Percentiles rank a stretch among this genome's conserved stretches.
These are phyloP conservation scores for Saussurea involucrata DNA, from an alignment of 129 eudicot species.

Conservation along the genomic window DNA sequence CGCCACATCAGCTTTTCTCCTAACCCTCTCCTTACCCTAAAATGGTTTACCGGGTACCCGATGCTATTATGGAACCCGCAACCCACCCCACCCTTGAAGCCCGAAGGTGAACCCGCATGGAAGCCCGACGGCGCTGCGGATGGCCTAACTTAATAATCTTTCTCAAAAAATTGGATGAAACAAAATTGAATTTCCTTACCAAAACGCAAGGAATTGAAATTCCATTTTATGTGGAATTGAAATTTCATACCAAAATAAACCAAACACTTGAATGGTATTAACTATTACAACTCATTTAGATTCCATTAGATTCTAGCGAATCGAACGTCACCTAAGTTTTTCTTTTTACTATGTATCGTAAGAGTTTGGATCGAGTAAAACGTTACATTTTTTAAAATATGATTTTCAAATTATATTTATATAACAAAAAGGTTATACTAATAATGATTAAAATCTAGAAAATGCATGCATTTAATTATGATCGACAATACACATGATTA, in stretches of 20 bases:
- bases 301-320: too few relatives aligned
- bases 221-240: not conserved
- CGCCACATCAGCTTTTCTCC: too few relatives aligned
- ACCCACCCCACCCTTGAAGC: too few relatives aligned
- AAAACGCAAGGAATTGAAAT: not conserved
- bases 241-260: not conserved
- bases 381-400: too few relatives aligned
- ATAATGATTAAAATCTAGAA: not conserved
- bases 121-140: too few relatives aligned
- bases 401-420: not conserved
- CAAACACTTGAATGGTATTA: not conserved
- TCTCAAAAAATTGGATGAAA: not conserved
- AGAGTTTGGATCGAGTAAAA: too few relatives aligned
- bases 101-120: too few relatives aligned
- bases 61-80: too few relatives aligned
- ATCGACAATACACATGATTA: conserved; percentile 13
- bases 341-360: too few relatives aligned
- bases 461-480: conserved; percentile 10
- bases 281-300: not conserved
- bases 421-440: not conserved
- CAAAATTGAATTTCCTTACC: not conserved
- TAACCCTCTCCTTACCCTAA: too few relatives aligned
- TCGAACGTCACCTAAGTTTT: not conserved
- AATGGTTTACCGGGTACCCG: too few relatives aligned
- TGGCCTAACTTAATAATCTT: not conserved